Evolutionary conservation across 23 red algal species (phyloP).

Genomic region (Gracilaria gracilis): DNA sequence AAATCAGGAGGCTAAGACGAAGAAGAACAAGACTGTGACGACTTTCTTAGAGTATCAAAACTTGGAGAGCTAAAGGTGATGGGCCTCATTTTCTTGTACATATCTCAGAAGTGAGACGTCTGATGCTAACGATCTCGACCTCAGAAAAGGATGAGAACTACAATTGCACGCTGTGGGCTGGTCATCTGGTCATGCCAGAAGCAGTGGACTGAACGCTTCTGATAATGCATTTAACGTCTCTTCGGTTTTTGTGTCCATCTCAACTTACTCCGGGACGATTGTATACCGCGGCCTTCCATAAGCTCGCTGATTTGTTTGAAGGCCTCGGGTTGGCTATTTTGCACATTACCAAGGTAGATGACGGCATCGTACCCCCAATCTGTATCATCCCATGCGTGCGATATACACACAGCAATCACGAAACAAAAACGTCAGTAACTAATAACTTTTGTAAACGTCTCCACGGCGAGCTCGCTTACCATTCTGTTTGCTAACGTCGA

Average conservation of each 20-base stretch:
- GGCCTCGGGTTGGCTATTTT: slow-evolving; percentile 47
- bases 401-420: slow-evolving; percentile 21
- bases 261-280: slow-evolving; percentile 26
- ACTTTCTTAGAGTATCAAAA: slow-evolving; percentile 37
- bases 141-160: not conserved
- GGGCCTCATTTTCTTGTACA: not conserved
- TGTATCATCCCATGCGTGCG: slow-evolving; percentile 15
- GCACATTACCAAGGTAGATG: slow-evolving; percentile 59
- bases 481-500: slow-evolving; percentile 41
- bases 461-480: slow-evolving; percentile 1
- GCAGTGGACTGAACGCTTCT: not conserved
- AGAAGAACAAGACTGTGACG: slow-evolving; percentile 19
- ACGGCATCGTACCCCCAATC: slow-evolving; percentile 63
- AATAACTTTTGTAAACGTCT: slow-evolving; percentile 33
- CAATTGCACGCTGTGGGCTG: not conserved
- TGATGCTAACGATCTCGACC: not conserved
- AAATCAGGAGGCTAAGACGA: slow-evolving; percentile 26
- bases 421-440: slow-evolving; percentile 24
- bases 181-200: not conserved
- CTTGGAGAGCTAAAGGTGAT: not conserved
- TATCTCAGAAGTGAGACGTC: not conserved
- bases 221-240: not conserved
- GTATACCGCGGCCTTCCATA: slow-evolving; percentile 27
- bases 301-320: slow-evolving; percentile 50
- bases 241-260: slow-evolving; percentile 39